phyloP scores from a whole-genome alignment of 2,329 filamentous ascomycete genomes.

The Calonectria leucothoes region DNA sequence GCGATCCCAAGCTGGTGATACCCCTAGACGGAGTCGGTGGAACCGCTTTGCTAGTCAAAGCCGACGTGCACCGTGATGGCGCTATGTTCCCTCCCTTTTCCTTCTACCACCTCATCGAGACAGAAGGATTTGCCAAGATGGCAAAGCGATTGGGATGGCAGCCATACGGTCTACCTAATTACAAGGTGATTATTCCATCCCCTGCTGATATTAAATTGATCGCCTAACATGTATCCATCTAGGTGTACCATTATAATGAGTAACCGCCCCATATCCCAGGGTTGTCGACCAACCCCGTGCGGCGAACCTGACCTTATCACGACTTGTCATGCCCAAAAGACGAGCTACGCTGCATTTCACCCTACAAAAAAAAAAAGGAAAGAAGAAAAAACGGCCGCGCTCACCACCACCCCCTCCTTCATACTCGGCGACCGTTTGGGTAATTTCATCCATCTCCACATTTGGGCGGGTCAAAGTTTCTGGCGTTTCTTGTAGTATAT shows the following conservation, averaged over 20 bases:
- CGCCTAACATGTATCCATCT: conserved; percentile 27
- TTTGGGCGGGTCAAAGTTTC: conserved; percentile 34
- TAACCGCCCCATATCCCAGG: conserved; percentile 53
- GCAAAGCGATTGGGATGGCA: conserved; percentile 88
- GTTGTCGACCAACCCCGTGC: conserved; percentile 20
- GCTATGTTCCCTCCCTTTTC: conserved; percentile 98
- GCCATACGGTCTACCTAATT: conserved; percentile 91
- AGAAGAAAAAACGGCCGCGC: not conserved
- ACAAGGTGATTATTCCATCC: conserved; percentile 75
- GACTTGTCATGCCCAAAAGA: conserved; percentile 25
- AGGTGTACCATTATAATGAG: conserved; percentile 94
- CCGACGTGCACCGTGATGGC: conserved; percentile 95
- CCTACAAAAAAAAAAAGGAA: not conserved
- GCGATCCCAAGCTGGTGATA: conserved; percentile 72
- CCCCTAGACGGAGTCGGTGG: conserved; percentile 93
- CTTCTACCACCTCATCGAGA: conserved; percentile 98
- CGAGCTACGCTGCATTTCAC: conserved; percentile 15
- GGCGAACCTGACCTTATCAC: conserved; percentile 25
- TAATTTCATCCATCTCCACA: conserved; percentile 31
- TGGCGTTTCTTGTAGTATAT: conserved; percentile 43
- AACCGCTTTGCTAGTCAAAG: conserved; percentile 92
- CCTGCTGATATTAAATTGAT: not conserved
- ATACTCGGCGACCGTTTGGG: conserved; percentile 18
- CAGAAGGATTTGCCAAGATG: conserved; percentile 98
- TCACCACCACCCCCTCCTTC: conserved; percentile 5